Evolutionary conservation across 1,284 basidiomycete species (phyloP).

Genomic region (Microbotryum lychnidis-dioicae): DNA sequence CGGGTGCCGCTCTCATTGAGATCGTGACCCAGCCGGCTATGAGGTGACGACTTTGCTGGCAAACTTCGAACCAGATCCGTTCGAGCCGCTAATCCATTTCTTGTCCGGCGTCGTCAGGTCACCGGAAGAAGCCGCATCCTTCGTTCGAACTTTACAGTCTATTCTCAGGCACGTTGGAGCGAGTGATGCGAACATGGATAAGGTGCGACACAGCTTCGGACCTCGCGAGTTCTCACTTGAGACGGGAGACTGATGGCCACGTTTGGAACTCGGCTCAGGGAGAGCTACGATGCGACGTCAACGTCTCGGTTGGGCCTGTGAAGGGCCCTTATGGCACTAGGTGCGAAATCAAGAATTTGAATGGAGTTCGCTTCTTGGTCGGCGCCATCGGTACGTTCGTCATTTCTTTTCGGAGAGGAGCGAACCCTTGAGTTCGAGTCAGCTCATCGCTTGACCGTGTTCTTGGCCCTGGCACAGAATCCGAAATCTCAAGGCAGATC

Average conservation of each 20-base stretch:
- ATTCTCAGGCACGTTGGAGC: constrained; percentile 74
- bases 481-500: constrained; percentile 66
- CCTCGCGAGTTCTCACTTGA: neutral
- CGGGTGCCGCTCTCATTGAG: constrained; percentile 84
- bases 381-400: constrained; percentile 66
- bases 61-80: neutral
- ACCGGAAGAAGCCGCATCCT: constrained; percentile 83
- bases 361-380: constrained; percentile 78
- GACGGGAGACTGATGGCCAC: neutral
- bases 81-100: neutral
- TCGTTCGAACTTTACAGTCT: constrained; percentile 75
- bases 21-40: constrained; percentile 94
- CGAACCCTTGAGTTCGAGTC: constrained; percentile 9
- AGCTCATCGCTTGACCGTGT: neutral
- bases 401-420: constrained; percentile 2
- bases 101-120: constrained; percentile 47
- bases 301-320: constrained; percentile 74
- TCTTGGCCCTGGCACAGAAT: constrained; percentile 41
- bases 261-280: constrained; percentile 51
- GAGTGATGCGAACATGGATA: constrained; percentile 96
- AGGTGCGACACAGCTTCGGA: constrained; percentile 47
- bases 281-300: constrained; percentile 88
- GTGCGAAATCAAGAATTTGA: constrained; percentile 96
- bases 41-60: constrained; percentile 45
- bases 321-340: constrained; percentile 64